Conservation (phyloP, 805 yeast genomes). For the Sugiyamaella qingdaonensis region DNA sequence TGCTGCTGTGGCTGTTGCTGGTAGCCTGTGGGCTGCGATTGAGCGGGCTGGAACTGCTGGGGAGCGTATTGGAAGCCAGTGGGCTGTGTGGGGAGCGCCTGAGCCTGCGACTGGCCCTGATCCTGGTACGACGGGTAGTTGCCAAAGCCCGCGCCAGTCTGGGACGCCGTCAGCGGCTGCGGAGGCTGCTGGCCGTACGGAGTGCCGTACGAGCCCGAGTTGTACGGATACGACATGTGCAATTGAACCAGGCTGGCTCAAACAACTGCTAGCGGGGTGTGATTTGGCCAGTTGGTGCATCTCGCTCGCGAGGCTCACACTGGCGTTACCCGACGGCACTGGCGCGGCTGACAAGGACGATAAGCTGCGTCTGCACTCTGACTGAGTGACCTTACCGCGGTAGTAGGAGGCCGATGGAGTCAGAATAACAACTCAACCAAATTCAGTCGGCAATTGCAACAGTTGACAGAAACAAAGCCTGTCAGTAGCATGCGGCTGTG, state of each 20-base stretch:
- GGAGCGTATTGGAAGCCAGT: slow-evolving; percentile 25
- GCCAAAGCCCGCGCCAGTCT: slow-evolving; percentile 8
- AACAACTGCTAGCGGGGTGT: too few species aligned
- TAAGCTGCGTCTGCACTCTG: not conserved
- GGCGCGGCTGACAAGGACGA: not conserved
- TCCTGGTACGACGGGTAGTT: slow-evolving; percentile 5
- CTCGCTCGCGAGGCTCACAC: too few species aligned
- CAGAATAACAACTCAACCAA: too few species aligned
- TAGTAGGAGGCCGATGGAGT: too few species aligned
- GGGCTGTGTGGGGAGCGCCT: slow-evolving; percentile 22
- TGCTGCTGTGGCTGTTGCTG: slow-evolving; percentile 13
- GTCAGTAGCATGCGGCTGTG: too few species aligned
- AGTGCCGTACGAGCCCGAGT: slow-evolving; percentile 1
- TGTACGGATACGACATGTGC: slow-evolving; percentile 2
- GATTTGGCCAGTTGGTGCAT: too few species aligned
- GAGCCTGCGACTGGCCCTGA: slow-evolving; percentile 14
- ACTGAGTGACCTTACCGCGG: too few species aligned
- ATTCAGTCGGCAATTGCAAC: too few species aligned
- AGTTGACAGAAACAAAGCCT: too few species aligned
- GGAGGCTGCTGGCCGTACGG: slow-evolving; percentile 14
- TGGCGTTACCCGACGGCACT: slow-evolving; percentile 3
- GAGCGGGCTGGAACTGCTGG: not conserved
- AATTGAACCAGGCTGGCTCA: not conserved
- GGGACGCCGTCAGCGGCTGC: slow-evolving; percentile 11
- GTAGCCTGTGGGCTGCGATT: slow-evolving; percentile 21